These are phyloP conservation scores for Aspergillus leporis DNA, from an alignment of 495 filamentous ascomycete species.

Conservation along the genomic window DNA sequence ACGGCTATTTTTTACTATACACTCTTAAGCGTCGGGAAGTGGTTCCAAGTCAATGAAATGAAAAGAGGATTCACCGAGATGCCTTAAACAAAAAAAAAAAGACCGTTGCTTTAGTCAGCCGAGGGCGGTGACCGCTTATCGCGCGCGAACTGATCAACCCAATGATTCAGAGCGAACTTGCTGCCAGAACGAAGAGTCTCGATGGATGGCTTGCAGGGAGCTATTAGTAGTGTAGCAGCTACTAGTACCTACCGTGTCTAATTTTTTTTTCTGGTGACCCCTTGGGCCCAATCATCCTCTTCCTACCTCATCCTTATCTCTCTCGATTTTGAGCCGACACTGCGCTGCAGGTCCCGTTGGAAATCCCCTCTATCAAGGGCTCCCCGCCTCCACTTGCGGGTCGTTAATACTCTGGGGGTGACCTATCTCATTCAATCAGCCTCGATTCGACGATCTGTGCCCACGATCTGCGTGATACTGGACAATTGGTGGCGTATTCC, in stretches of 20 bases:
- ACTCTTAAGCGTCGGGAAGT: no score
- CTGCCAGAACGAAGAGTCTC: neutral
- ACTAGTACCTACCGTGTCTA: conserved; percentile 1
- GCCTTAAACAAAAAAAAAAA: neutral
- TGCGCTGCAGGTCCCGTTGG: neutral
- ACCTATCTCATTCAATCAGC: conserved; percentile 1
- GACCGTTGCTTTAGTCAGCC: neutral
- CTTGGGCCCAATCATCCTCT: neutral
- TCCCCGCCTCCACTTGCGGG: conserved; percentile 11
- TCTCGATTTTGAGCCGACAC: conserved; percentile 5
- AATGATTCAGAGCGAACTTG: neutral
- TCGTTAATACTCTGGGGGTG: conserved; percentile 1
- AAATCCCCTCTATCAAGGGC: conserved; percentile 7
- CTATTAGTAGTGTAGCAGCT: neutral
- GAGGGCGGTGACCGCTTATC: conserved; percentile 4
- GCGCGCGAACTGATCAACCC: neutral
- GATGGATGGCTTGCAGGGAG: neutral
- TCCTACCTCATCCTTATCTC: neutral
- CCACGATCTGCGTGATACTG: neutral
- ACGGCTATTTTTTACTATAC: no score
- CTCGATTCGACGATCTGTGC: neutral
- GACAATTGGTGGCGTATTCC: conserved; percentile 4
- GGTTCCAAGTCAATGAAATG: no score
- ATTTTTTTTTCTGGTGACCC: neutral
- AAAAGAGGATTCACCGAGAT: neutral